Evolutionary conservation across 345 rosid genomes (phyloP).

Genomic region (Arabidopsis suecica): DNA sequence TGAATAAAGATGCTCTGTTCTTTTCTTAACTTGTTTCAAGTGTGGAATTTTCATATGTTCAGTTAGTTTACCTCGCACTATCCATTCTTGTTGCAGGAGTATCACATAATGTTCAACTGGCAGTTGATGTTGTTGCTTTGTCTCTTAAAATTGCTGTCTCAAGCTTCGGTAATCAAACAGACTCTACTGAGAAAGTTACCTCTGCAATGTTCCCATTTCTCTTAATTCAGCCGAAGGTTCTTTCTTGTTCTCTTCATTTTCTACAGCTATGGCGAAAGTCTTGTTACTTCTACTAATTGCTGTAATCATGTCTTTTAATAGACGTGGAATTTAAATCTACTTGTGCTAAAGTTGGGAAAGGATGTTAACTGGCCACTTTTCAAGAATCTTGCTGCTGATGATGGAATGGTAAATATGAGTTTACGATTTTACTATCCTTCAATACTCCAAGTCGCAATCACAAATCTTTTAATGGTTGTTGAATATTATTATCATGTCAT

Average conservation of each 20-base stretch:
- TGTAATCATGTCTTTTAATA: constrained; percentile 43
- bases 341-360: constrained; percentile 64
- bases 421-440: constrained; percentile 31
- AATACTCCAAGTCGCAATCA: constrained; percentile 7
- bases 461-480: background rate
- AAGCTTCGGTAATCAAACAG: constrained; percentile 51
- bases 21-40: constrained; percentile 17
- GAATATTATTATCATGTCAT: constrained; percentile 18
- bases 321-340: constrained; percentile 72
- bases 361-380: constrained; percentile 70
- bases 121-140: constrained; percentile 63
- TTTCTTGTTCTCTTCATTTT: constrained; percentile 20
- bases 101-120: constrained; percentile 51
- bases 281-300: constrained; percentile 20
- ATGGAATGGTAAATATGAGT: constrained; percentile 56
- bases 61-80: constrained; percentile 4
- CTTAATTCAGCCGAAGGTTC: constrained; percentile 73
- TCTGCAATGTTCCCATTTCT: constrained; percentile 79
- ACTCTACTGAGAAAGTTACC: constrained; percentile 61
- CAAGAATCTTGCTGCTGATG: constrained; percentile 55
- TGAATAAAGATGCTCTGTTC: constrained; percentile 47
- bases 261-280: background rate
- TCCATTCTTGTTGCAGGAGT: constrained; percentile 56
- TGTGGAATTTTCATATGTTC: constrained; percentile 9
- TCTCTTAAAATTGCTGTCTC: constrained; percentile 61